These are phyloP conservation scores for Capronia americana DNA, from an alignment of 2,329 filamentous ascomycete genomes.

Conservation along the genomic window DNA sequence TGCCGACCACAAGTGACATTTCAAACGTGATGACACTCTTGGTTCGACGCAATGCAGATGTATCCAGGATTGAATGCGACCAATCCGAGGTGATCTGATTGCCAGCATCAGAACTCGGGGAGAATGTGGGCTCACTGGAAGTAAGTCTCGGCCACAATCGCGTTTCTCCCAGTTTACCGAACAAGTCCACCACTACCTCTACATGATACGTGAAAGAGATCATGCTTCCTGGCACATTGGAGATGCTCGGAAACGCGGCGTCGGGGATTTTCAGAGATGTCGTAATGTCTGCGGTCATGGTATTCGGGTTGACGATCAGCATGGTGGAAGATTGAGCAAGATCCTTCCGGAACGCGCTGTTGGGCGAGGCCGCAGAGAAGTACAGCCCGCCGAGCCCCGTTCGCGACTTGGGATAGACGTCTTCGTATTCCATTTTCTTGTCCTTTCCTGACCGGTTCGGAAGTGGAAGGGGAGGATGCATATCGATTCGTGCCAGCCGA, in stretches of 20 bases:
- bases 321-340: conserved; percentile 87
- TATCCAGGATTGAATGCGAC: conserved; percentile 77
- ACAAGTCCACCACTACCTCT: conserved; percentile 90
- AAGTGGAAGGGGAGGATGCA: conserved; percentile 68
- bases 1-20: conserved; percentile 88
- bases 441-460: conserved; percentile 65
- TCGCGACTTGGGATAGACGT: conserved; percentile 84
- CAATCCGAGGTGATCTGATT: conserved; percentile 50
- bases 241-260: conserved; percentile 90
- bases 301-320: conserved; percentile 82
- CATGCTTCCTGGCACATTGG: conserved; percentile 86
- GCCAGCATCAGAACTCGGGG: conserved; percentile 47
- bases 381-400: conserved; percentile 87
- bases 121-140: conserved; percentile 40
- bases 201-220: conserved; percentile 94
- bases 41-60: conserved; percentile 81
- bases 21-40: conserved; percentile 89
- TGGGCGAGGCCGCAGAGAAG: conserved; percentile 82
- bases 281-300: conserved; percentile 78
- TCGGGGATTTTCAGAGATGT: conserved; percentile 86
- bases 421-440: conserved; percentile 75
- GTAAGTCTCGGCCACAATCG: conserved; percentile 65
- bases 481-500: conserved; percentile 87
- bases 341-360: conserved; percentile 94
- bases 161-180: conserved; percentile 82